Evolutionary conservation across 2,329 filamentous ascomycete genomes (phyloP).

Genomic region (Verticillium tricorpus): DNA sequence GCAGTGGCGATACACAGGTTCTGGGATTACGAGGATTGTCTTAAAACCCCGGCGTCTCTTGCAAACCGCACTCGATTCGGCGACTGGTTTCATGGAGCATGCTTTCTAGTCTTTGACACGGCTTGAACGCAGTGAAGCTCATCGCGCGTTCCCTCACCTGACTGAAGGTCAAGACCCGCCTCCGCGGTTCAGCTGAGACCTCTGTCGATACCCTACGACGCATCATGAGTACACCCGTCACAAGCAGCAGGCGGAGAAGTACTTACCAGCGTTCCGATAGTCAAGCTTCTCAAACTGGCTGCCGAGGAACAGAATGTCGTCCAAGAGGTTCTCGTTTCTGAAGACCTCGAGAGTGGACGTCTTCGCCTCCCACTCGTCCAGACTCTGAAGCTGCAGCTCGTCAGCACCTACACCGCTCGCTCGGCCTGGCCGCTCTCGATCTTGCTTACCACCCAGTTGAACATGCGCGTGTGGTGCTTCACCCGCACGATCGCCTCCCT

Average conservation of each 20-base stretch:
- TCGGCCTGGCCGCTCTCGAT: not conserved
- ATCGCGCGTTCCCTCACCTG: no score
- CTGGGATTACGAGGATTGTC: no score
- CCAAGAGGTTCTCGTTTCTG: not conserved
- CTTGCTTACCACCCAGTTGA: not conserved
- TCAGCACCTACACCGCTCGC: not conserved
- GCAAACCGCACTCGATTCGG: no score
- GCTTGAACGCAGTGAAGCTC: no score
- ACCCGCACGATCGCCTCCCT: not conserved
- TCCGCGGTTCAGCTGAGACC: no score
- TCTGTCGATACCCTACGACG: no score
- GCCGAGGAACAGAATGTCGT: not conserved
- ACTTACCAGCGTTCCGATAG: not conserved
- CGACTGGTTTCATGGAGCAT: no score
- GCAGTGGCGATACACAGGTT: no score
- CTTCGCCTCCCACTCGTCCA: not conserved
- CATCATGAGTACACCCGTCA: no score
- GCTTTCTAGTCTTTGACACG: no score
- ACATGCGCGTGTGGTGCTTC: not conserved
- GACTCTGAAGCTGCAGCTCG: not conserved
- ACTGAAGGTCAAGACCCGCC: no score
- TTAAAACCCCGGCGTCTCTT: no score
- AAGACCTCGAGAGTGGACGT: not conserved
- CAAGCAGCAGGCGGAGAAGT: not conserved
- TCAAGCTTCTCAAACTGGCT: constrained; percentile 1